A percentile compares a stretch with the other conserved stretches of the same genome.
Conservation (phyloP, 805 yeast genomes). For the Maudiozyma barnettii region DNA sequence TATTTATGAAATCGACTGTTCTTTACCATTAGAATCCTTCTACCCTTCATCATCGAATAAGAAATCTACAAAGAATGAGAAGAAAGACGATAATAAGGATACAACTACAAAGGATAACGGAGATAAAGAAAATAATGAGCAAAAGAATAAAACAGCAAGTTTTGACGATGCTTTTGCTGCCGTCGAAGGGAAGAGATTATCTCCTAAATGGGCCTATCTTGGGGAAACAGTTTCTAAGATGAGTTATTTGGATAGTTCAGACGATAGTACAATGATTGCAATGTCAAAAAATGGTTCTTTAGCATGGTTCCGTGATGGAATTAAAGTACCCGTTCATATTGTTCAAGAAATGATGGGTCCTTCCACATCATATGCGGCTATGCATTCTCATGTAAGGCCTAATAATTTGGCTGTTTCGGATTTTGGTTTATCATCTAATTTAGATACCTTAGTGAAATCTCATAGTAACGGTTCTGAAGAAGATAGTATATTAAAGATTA, state of each 20-base stretch:
- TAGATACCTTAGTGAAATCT: conserved; percentile 24
- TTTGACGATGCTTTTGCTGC: conserved; percentile 64
- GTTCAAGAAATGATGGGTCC: conserved; percentile 29
- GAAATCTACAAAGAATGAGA: not conserved
- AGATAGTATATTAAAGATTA: conserved; percentile 23
- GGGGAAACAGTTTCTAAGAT: conserved; percentile 26
- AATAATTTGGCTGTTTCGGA: conserved; percentile 19
- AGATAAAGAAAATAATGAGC: not conserved
- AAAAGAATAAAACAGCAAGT: conserved; percentile 40
- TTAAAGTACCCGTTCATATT: conserved; percentile 25
- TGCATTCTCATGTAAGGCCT: conserved; percentile 21
- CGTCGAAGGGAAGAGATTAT: conserved; percentile 13
- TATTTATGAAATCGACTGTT: conserved; percentile 24
- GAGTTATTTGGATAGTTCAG: conserved; percentile 28
- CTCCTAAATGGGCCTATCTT: conserved; percentile 23
- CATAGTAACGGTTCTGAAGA: conserved; percentile 23
- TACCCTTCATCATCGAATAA: conserved; percentile 3
- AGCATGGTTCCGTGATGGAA: conserved; percentile 27
- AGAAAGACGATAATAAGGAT: not conserved
- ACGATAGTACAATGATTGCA: conserved; percentile 27
- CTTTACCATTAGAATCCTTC: conserved; percentile 22
- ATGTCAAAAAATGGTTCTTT: conserved; percentile 27
- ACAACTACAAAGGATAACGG: conserved; percentile 1
- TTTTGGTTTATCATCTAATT: conserved; percentile 22
- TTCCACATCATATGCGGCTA: conserved; percentile 22